Conservation (phyloP, 257 asterid species). For the Solanum appendiculatum region DNA sequence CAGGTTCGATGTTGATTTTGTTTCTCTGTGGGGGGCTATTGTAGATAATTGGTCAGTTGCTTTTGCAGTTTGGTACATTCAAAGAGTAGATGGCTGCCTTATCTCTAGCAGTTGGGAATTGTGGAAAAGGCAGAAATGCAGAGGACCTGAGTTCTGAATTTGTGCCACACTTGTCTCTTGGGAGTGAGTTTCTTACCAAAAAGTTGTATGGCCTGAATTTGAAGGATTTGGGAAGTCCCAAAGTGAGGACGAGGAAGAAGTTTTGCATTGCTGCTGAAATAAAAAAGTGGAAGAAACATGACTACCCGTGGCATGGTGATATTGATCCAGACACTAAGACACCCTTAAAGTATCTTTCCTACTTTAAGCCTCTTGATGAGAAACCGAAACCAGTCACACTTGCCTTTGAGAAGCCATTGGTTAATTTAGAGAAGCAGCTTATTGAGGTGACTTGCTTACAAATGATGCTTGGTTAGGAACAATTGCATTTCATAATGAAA, state of each 20-base stretch:
- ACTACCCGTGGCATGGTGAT: constrained; percentile 76
- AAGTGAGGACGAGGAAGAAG: constrained; percentile 4
- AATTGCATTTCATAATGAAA: constrained; percentile 5
- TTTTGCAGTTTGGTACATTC: neutral
- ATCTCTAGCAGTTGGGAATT: constrained; percentile 29
- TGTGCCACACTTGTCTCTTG: neutral
- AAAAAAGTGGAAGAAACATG: constrained; percentile 61
- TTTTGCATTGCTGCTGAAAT: constrained; percentile 36
- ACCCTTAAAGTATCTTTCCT: constrained; percentile 70
- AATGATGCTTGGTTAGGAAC: constrained; percentile 8
- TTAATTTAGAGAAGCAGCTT: constrained; percentile 64
- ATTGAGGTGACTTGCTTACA: constrained; percentile 39
- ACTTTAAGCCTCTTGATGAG: constrained; percentile 88
- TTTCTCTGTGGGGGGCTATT: neutral
- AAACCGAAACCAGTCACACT: constrained; percentile 88
- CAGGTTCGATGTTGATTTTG: neutral
- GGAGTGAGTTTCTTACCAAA: constrained; percentile 14
- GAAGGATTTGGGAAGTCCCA: constrained; percentile 1
- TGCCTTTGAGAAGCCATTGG: constrained; percentile 85
- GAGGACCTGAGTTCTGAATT: constrained; percentile 8
- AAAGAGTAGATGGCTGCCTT: constrained; percentile 26
- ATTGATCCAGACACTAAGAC: constrained; percentile 82
- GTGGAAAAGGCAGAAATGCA: constrained; percentile 17
- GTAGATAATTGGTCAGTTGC: constrained; percentile 8
- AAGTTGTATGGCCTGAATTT: neutral